phyloP scores from a whole-genome alignment of 2,329 filamentous ascomycete genomes.

The Pseudogymnoascus sp. region DNA sequence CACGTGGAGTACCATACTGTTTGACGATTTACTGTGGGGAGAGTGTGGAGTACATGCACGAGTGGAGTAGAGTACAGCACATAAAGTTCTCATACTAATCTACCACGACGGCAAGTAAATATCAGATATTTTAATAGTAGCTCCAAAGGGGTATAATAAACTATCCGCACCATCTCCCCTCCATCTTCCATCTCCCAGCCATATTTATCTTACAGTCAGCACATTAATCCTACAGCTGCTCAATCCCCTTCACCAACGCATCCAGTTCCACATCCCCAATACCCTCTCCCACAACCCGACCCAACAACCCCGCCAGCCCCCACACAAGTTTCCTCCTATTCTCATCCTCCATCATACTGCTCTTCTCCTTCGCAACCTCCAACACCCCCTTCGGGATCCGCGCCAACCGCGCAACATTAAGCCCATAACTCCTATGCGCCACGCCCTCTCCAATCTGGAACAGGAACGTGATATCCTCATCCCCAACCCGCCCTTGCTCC shows the following conservation, averaged over 20 bases:
- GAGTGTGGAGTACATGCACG: too few species aligned
- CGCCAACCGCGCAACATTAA: constrained; percentile 86
- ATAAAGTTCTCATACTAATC: background rate
- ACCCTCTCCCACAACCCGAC: constrained; percentile 18
- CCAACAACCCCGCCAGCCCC: constrained; percentile 23
- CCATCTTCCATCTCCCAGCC: background rate
- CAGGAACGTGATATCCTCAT: constrained; percentile 82
- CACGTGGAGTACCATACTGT: background rate
- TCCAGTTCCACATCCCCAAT: constrained; percentile 18
- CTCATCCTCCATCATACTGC: constrained; percentile 67
- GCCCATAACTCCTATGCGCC: constrained; percentile 85
- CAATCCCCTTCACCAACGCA: constrained; percentile 34
- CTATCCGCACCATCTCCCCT: background rate
- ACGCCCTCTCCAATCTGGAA: constrained; percentile 90
- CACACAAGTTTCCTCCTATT: constrained; percentile 54
- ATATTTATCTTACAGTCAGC: background rate
- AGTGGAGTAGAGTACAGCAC: background rate
- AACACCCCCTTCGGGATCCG: constrained; percentile 69
- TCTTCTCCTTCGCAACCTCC: constrained; percentile 72
- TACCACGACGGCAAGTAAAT: background rate
- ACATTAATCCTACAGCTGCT: constrained; percentile 42
- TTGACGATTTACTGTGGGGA: background rate
- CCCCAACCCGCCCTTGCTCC: constrained; percentile 33
- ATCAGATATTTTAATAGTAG: background rate
- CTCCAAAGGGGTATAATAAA: constrained; percentile 4